Percentiles rank a stretch among this genome's conserved stretches.
Evolutionary conservation across 257 asterid genomes (phyloP).

Genomic region (Paulownia fortunei): DNA sequence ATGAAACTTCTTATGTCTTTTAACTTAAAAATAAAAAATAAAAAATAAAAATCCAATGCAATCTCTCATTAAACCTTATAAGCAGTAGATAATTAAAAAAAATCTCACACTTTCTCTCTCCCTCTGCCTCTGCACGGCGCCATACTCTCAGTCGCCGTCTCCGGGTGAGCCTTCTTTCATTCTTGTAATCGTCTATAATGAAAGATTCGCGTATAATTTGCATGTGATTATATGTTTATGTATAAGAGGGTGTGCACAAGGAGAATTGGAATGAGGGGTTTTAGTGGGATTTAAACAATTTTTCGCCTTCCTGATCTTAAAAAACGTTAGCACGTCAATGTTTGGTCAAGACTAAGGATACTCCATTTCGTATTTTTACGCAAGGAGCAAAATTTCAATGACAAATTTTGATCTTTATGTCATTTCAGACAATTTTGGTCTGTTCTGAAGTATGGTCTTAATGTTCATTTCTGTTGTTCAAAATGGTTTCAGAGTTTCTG

Average conservation of each 20-base stretch:
- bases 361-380: background rate
- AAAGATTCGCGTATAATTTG: too few species aligned
- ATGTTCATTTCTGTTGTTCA: conserved; percentile 3
- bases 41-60: too few species aligned
- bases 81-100: too few species aligned
- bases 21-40: too few species aligned
- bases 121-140: too few species aligned
- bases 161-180: too few species aligned
- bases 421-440: background rate
- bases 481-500: too few species aligned
- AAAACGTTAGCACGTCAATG: background rate
- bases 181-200: too few species aligned
- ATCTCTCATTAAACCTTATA: too few species aligned
- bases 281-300: conserved; percentile 13
- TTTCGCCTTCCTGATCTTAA: background rate
- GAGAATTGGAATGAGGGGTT: background rate
- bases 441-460: background rate
- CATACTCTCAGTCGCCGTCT: too few species aligned
- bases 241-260: background rate
- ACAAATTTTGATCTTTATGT: conserved; percentile 6
- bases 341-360: background rate
- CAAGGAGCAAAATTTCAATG: background rate
- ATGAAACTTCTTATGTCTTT: too few species aligned
- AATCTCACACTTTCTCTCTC: too few species aligned
- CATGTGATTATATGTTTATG: background rate